Evolutionary conservation across 106 monocot genomes (phyloP).

Genomic region (Amphibolis antarctica): DNA sequence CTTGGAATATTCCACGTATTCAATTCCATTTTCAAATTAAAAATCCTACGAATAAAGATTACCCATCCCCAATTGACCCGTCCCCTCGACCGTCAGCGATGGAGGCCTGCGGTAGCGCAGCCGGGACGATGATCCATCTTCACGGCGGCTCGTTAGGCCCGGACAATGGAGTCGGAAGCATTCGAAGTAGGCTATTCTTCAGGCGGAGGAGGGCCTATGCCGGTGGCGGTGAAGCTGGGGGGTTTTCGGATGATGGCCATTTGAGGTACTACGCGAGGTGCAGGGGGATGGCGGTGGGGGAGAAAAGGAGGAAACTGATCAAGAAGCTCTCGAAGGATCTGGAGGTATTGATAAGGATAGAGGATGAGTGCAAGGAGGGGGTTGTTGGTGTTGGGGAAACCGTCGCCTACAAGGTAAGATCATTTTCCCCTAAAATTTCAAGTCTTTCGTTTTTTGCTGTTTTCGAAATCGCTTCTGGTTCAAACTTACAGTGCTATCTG

Average conservation of each 20-base stretch:
- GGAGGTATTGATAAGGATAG: conserved; percentile 1
- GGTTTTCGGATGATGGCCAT: conserved; percentile 28
- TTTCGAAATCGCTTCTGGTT: too few relatives aligned
- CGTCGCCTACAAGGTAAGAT: conserved; percentile 29
- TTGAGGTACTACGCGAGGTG: conserved; percentile 25
- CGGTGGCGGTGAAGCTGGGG: not conserved
- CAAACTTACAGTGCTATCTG: too few relatives aligned
- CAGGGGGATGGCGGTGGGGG: conserved; percentile 11
- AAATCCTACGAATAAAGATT: too few relatives aligned
- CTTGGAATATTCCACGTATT: not conserved
- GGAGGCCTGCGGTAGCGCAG: not conserved
- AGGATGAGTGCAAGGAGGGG: not conserved
- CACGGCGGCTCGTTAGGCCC: not conserved
- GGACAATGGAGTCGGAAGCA: not conserved
- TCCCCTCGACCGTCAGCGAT: not conserved
- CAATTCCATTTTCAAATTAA: not conserved
- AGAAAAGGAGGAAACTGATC: conserved; percentile 12
- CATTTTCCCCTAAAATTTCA: too few relatives aligned
- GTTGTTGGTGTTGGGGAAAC: conserved; percentile 12
- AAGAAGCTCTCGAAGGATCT: conserved; percentile 14
- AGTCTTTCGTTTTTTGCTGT: too few relatives aligned
- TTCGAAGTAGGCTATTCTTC: conserved; percentile 1
- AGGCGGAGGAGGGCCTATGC: not conserved
- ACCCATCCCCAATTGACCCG: too few relatives aligned
- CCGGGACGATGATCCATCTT: not conserved